A percentile compares a stretch with the other conserved stretches of the same genome.
Conservation (phyloP, 805 yeast genomes). For the Saturnispora serradocipensis region DNA sequence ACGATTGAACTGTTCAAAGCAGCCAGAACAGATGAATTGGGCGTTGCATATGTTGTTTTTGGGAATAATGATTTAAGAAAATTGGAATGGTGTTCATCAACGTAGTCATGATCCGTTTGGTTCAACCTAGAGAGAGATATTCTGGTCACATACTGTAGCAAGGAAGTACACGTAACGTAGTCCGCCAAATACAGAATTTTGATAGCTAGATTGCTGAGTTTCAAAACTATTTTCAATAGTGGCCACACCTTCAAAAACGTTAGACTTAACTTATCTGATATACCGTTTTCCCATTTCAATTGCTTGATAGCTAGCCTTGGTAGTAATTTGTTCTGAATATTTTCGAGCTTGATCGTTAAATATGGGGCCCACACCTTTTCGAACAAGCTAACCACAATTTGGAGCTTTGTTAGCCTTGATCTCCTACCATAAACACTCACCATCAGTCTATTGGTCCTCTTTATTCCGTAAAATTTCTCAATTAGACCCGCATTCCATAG, state of each 20-base stretch:
- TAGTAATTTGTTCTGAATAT: conserved; percentile 50
- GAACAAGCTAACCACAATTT: conserved; percentile 44
- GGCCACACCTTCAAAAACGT: conserved; percentile 58
- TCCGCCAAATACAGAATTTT: conserved; percentile 64
- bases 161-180: conserved; percentile 48
- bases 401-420: conserved; percentile 42
- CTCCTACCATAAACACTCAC: conserved; percentile 15
- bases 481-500: conserved; percentile 81
- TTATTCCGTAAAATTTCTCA: conserved; percentile 86
- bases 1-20: conserved; percentile 1
- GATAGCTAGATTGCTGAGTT: conserved; percentile 44
- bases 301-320: conserved; percentile 46
- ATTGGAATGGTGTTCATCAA: conserved; percentile 19
- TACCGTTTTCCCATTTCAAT: conserved; percentile 17
- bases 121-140: conserved; percentile 59
- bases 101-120: conserved; percentile 38
- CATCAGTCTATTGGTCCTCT: conserved; percentile 34
- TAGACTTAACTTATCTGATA: not conserved
- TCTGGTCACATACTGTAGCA: conserved; percentile 51
- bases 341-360: conserved; percentile 56
- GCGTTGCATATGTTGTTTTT: not conserved
- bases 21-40: conserved; percentile 4
- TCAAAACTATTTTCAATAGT: conserved; percentile 35
- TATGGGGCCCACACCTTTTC: conserved; percentile 63
- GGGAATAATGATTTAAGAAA: conserved; percentile 8